These are phyloP conservation scores for Monilinia fructicola DNA, from an alignment of 2,329 filamentous ascomycete species.

Conservation along the genomic window DNA sequence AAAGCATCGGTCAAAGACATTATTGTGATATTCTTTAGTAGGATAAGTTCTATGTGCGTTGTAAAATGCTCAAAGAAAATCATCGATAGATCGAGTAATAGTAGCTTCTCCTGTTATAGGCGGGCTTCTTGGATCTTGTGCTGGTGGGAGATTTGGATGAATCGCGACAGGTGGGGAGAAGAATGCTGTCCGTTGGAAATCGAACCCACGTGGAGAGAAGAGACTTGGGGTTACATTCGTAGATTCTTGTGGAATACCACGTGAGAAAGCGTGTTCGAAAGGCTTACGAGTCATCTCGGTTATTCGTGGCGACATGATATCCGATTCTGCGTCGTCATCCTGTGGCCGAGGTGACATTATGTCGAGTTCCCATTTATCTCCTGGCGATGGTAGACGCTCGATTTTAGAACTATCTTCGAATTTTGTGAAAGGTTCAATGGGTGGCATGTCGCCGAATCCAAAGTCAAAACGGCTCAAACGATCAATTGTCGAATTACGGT, in stretches of 20 bases:
- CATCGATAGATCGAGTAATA: slow-evolving; percentile 76
- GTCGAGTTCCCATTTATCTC: slow-evolving; percentile 10
- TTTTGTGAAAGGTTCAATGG: slow-evolving; percentile 6
- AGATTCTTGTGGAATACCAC: slow-evolving; percentile 27
- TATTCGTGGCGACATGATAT: slow-evolving; percentile 39
- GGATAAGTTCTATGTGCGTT: slow-evolving; percentile 20
- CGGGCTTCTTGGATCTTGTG: slow-evolving; percentile 69
- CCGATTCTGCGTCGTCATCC: slow-evolving; percentile 33
- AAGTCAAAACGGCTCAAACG: slow-evolving; percentile 37
- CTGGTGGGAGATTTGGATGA: slow-evolving; percentile 34
- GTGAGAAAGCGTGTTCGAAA: slow-evolving; percentile 33
- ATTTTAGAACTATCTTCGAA: slow-evolving; percentile 14
- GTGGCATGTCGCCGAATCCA: slow-evolving; percentile 31
- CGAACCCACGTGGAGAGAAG: slow-evolving; percentile 69
- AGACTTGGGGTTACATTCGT: slow-evolving; percentile 35
- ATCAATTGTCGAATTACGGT: slow-evolving; percentile 28
- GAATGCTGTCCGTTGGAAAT: slow-evolving; percentile 69
- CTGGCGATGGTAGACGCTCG: slow-evolving; percentile 4
- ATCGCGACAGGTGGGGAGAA: slow-evolving; percentile 47
- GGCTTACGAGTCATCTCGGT: slow-evolving; percentile 40
- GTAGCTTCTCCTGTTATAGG: slow-evolving; percentile 72
- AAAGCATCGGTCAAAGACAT: slow-evolving; percentile 22
- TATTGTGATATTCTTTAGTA: slow-evolving; percentile 18
- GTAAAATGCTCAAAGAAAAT: slow-evolving; percentile 58
- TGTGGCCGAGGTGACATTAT: slow-evolving; percentile 22